Percentiles rank a stretch among this genome's conserved stretches.
Conservation (phyloP, 305 asterid species). For the Petunia hybrid region DNA sequence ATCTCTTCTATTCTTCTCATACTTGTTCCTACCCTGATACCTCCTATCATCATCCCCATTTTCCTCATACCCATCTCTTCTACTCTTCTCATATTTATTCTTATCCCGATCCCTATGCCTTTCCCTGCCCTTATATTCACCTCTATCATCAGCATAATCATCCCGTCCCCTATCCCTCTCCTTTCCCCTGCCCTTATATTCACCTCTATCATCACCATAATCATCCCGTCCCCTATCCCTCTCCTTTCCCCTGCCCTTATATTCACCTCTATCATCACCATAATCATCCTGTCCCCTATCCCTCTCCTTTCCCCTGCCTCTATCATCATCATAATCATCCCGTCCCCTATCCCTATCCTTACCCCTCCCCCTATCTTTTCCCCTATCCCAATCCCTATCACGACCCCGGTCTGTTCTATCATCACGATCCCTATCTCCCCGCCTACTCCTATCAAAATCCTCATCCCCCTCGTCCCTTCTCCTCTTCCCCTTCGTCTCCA, state of each 20-base stretch:
- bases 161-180: background rate
- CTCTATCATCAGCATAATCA: constrained; percentile 31
- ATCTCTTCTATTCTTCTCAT: constrained; percentile 53
- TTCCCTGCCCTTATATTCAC: too few relatives aligned
- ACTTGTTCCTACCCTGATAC: too few relatives aligned
- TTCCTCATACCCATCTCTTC: constrained; percentile 49
- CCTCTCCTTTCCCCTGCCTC: constrained; percentile 42
- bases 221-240: constrained; percentile 35
- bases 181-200: constrained; percentile 35
- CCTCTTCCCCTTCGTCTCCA: constrained; percentile 42
- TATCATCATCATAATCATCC: constrained; percentile 30
- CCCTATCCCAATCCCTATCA: constrained; percentile 37
- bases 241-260: constrained; percentile 36
- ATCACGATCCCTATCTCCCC: constrained; percentile 44
- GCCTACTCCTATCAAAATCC: constrained; percentile 35
- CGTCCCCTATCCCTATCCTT: constrained; percentile 34
- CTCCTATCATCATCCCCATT: too few relatives aligned
- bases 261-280: background rate
- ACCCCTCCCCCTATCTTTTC: constrained; percentile 41
- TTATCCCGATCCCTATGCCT: background rate
- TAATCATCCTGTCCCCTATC: constrained; percentile 16
- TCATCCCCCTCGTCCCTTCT: constrained; percentile 34
- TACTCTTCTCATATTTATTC: constrained; percentile 25
- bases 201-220: too few relatives aligned
- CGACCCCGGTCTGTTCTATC: constrained; percentile 34